Conservation (phyloP, 495 filamentous ascomycete species). For the Penicillium mononematosum region DNA sequence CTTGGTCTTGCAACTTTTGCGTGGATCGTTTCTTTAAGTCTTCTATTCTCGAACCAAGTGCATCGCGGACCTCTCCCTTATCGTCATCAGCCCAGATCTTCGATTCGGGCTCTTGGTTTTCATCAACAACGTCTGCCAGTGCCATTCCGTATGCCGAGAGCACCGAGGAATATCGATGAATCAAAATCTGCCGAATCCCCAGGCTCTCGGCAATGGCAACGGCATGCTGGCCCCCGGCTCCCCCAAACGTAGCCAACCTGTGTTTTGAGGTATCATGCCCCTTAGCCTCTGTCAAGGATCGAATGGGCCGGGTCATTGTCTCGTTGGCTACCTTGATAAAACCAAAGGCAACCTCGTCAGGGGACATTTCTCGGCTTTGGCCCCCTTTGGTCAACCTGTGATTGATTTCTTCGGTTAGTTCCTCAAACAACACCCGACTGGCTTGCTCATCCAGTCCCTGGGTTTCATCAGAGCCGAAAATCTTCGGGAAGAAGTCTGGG, state of each 20-base stretch:
- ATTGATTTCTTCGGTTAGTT: slow-evolving; percentile 74
- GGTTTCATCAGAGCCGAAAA: slow-evolving; percentile 84
- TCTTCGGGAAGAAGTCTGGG: slow-evolving; percentile 90
- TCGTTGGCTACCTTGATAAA: slow-evolving; percentile 75
- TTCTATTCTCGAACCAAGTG: slow-evolving; percentile 20
- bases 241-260: slow-evolving; percentile 87
- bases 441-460: slow-evolving; percentile 73
- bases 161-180: slow-evolving; percentile 92
- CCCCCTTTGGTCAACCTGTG: slow-evolving; percentile 38
- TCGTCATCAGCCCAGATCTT: slow-evolving; percentile 27
- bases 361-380: slow-evolving; percentile 63
- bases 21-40: slow-evolving; percentile 20
- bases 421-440: slow-evolving; percentile 64
- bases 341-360: slow-evolving; percentile 84
- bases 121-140: slow-evolving; percentile 90
- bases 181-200: slow-evolving; percentile 80
- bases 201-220: slow-evolving; percentile 91
- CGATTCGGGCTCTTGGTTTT: slow-evolving; percentile 86
- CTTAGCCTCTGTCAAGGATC: slow-evolving; percentile 88
- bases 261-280: slow-evolving; percentile 91
- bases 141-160: slow-evolving; percentile 97
- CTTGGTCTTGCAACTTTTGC: slow-evolving; percentile 28
- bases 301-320: slow-evolving; percentile 90
- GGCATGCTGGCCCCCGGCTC: slow-evolving; percentile 93
- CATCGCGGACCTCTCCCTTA: slow-evolving; percentile 7